A percentile compares a stretch with the other conserved stretches of the same genome.
These are phyloP conservation scores for Trichoderma atroviride DNA, from an alignment of 2,329 filamentous ascomycete species.

Conservation along the genomic window DNA sequence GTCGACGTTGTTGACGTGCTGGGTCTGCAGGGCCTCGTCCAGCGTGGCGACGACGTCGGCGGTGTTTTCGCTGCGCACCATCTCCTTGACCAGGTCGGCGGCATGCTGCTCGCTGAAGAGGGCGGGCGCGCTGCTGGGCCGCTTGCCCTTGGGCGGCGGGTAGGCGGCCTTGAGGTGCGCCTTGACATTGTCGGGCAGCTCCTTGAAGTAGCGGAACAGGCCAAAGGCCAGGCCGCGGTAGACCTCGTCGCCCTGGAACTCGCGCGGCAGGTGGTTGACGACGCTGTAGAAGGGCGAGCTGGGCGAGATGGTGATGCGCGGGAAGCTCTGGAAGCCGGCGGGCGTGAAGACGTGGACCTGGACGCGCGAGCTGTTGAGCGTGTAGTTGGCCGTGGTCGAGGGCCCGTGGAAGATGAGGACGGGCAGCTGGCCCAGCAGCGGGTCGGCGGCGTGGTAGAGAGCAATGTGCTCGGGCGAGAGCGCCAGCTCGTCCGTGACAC, in stretches of 20 bases:
- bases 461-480: conserved; percentile 79
- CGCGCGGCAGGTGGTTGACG: conserved; percentile 85
- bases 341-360: conserved; percentile 91
- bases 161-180: conserved; percentile 65
- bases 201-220: conserved; percentile 89
- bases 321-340: conserved; percentile 86
- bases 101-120: conserved; percentile 93
- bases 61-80: conserved; percentile 79
- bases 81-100: conserved; percentile 82
- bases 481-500: conserved; percentile 75
- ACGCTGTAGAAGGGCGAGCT: conserved; percentile 89
- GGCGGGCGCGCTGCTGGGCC: conserved; percentile 65
- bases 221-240: conserved; percentile 90
- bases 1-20: conserved; percentile 82
- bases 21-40: conserved; percentile 74
- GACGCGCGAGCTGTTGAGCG: conserved; percentile 86
- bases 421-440: conserved; percentile 76
- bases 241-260: conserved; percentile 93
- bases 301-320: conserved; percentile 88
- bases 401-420: conserved; percentile 91
- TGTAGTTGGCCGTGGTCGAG: conserved; percentile 85
- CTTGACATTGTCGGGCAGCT: conserved; percentile 79
- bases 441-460: conserved; percentile 88
- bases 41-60: conserved; percentile 73
- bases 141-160: conserved; percentile 55